Evolutionary conservation across 208 protist genomes (phyloP), one percentile per base, ranked within the genome.

Genomic region (Balamuthia mandrillaris): DNA sequence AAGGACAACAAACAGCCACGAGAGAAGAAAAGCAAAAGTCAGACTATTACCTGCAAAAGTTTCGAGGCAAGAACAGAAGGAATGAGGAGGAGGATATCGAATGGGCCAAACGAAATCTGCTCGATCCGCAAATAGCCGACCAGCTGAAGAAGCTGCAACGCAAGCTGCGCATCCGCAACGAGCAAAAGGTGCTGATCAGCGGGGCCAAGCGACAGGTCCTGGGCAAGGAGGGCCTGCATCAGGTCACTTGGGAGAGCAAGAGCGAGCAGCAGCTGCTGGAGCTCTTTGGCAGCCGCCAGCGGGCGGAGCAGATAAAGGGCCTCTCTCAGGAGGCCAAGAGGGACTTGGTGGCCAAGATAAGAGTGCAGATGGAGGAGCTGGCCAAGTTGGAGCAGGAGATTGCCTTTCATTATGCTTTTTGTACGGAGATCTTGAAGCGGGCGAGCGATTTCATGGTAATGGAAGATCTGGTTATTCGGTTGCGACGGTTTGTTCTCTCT

Each of bases 341-440:
- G n/a, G n/a, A n/a, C n/a, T n/a, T 74, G 12, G 3, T 74, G 39
- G 33, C 16, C 21, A 49, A 42, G 21, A 24, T 74, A 14, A 74
- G 51, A 42, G 65, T 42, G 2, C 65, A 74, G 41, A 74, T 74
- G 41, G 51, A 74, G 65, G 65, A 74, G n/a, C 39, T 74, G 33
- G 65, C 65, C 39, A 74, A 74, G 39, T 74, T 52, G 27, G 41
- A 74, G 41, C 41, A 74, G 65, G 65, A 74, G 65, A 74, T 74
- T n/a, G 65, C 65, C 0, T 42, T 52, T 14, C 65, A 74, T 31
- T 74, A 74, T 31, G 65, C 65, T 9, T 74, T 74, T 42, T 74
- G 65, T 31, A 35, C 44, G 41, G 65, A 74, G 65, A 16, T 74
- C 37, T 42, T 74, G 41, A 74, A 74, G 65, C 65, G 65, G 1